Percentiles rank a stretch among this genome's conserved stretches.
phyloP scores from a whole-genome alignment of 495 filamentous ascomycete genomes.

The Aspergillus sclerotiicarbonarius region DNA sequence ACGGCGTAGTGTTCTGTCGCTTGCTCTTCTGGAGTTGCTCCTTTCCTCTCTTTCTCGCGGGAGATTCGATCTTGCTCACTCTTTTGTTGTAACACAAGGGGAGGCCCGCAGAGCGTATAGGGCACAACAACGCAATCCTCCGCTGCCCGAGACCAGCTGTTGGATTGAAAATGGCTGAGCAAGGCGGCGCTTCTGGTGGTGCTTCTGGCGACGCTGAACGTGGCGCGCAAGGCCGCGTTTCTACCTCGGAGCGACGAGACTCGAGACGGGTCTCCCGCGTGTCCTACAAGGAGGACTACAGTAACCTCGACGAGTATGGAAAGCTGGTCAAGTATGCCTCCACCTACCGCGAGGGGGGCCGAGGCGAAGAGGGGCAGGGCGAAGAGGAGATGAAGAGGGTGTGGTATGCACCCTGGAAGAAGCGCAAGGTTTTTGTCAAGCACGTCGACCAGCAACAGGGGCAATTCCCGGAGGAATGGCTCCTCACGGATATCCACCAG shows the following conservation, averaged over 20 bases:
- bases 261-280: constrained; percentile 40
- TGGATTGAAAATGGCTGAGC: constrained; percentile 23
- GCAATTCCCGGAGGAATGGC: constrained; percentile 66
- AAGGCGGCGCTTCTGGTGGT: constrained; percentile 13
- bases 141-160: constrained; percentile 11
- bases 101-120: constrained; percentile 3
- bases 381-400: constrained; percentile 37
- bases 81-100: background rate
- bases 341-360: constrained; percentile 54
- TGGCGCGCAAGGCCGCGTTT: constrained; percentile 9
- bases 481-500: constrained; percentile 63
- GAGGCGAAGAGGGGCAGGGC: constrained; percentile 18
- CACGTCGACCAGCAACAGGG: constrained; percentile 30
- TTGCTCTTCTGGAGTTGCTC: background rate
- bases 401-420: constrained; percentile 59
- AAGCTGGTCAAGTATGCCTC: constrained; percentile 64
- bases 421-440: constrained; percentile 49
- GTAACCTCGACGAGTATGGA: constrained; percentile 49
- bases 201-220: constrained; percentile 21
- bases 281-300: constrained; percentile 37
- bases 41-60: constrained; percentile 1
- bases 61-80: background rate
- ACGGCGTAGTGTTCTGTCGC: background rate
- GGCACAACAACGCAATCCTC: constrained; percentile 6
- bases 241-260: constrained; percentile 7